Evolutionary conservation across 2,329 filamentous ascomycete genomes (phyloP).

Genomic region (Aspergillus alliaceus): DNA sequence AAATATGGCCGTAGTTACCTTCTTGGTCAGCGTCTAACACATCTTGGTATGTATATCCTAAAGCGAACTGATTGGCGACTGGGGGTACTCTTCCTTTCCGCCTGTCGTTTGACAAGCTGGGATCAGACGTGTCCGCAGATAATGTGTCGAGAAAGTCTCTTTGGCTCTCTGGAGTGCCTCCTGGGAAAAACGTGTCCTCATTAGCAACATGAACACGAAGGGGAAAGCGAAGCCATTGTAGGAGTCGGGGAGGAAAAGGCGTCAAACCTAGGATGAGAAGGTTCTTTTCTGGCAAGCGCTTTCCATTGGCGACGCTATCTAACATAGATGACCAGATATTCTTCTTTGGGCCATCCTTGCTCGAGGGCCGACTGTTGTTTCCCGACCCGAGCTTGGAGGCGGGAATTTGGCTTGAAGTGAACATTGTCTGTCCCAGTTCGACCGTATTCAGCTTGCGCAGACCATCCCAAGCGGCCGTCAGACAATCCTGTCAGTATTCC

Average conservation of each 20-base stretch:
- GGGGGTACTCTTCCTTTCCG: slow-evolving; percentile 63
- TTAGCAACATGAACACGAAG: slow-evolving; percentile 15
- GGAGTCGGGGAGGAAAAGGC: neutral
- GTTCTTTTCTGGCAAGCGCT: slow-evolving; percentile 88
- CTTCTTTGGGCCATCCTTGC: slow-evolving; percentile 69
- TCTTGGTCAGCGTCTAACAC: slow-evolving; percentile 92
- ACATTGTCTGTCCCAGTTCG: slow-evolving; percentile 39
- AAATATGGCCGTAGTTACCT: slow-evolving; percentile 53
- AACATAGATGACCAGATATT: slow-evolving; percentile 95
- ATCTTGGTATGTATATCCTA: slow-evolving; percentile 94
- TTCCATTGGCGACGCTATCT: slow-evolving; percentile 84
- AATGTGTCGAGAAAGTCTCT: slow-evolving; percentile 74
- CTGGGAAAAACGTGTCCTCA: slow-evolving; percentile 44
- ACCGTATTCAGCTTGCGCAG: slow-evolving; percentile 34
- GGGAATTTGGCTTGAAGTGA: slow-evolving; percentile 37
- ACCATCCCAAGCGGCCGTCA: slow-evolving; percentile 32
- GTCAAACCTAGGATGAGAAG: slow-evolving; percentile 75
- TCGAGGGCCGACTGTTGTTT: slow-evolving; percentile 43
- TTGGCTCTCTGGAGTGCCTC: slow-evolving; percentile 79
- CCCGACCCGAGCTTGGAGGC: slow-evolving; percentile 30
- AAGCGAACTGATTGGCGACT: slow-evolving; percentile 85
- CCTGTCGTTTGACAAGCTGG: slow-evolving; percentile 47
- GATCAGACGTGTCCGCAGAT: slow-evolving; percentile 43
- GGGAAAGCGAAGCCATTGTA: neutral
- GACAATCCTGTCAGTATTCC: neutral